These are phyloP conservation scores for Hydnum rufescens DNA, from an alignment of 768 basidiomycete genomes.

Conservation along the genomic window DNA sequence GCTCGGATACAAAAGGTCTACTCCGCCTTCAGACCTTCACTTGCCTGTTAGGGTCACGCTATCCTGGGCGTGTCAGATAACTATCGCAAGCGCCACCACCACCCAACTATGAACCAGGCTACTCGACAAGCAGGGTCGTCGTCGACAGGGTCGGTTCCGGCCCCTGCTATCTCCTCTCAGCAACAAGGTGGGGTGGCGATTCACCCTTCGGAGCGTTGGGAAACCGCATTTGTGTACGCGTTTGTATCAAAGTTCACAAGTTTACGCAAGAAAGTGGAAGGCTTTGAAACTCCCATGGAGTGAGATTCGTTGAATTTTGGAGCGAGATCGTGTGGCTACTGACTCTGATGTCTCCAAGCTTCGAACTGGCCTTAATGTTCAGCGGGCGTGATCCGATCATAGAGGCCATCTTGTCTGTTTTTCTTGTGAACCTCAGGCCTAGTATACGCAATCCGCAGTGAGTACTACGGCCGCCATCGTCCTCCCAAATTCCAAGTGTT, in stretches of 20 bases:
- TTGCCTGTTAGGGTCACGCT: too few species aligned
- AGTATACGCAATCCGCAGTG: slow-evolving; percentile 31
- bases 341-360: slow-evolving; percentile 23
- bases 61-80: not conserved
- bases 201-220: slow-evolving; percentile 75
- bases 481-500: not conserved
- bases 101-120: not conserved
- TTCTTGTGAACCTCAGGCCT: slow-evolving; percentile 65
- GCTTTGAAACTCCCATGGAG: slow-evolving; percentile 68
- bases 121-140: not conserved
- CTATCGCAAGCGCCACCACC: not conserved
- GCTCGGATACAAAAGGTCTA: too few species aligned
- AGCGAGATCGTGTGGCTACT: not conserved
- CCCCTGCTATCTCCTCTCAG: slow-evolving; percentile 40
- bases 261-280: slow-evolving; percentile 55
- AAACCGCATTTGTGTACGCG: slow-evolving; percentile 65
- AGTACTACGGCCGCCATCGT: not conserved
- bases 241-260: slow-evolving; percentile 71
- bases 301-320: slow-evolving; percentile 17
- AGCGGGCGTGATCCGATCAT: slow-evolving; percentile 45
- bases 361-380: slow-evolving; percentile 57
- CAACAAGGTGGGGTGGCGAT: too few species aligned
- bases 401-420: slow-evolving; percentile 49
- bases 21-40: too few species aligned
- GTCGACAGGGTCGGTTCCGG: not conserved